Percentiles rank a stretch among this genome's conserved stretches.
Conservation (phyloP, 1,139 yeast genomes). For the Diutina neorugosa region DNA sequence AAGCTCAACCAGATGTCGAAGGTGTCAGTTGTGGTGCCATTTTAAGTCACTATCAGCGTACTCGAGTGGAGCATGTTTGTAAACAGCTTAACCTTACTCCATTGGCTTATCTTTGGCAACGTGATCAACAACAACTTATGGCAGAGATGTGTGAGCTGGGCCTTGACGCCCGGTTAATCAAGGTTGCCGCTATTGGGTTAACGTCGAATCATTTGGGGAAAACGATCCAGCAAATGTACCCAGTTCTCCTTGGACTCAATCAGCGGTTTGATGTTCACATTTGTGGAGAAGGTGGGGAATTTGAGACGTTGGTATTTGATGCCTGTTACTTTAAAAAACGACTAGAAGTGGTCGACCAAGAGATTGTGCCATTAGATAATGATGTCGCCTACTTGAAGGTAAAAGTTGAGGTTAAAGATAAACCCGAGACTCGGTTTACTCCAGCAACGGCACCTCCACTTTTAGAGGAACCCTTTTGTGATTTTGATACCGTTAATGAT, state of each 20-base stretch:
- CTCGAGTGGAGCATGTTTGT: slow-evolving; percentile 88
- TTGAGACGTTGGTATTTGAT: slow-evolving; percentile 84
- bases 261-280: slow-evolving; percentile 69
- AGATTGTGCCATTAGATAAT: slow-evolving; percentile 36
- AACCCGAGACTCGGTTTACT: slow-evolving; percentile 9
- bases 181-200: slow-evolving; percentile 89
- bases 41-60: slow-evolving; percentile 82
- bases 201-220: slow-evolving; percentile 54
- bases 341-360: slow-evolving; percentile 31
- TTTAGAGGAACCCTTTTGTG: not conserved
- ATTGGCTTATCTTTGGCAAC: slow-evolving; percentile 79
- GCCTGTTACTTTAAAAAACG: slow-evolving; percentile 66
- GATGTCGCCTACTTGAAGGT: slow-evolving; percentile 58
- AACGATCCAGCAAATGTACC: slow-evolving; percentile 48
- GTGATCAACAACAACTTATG: slow-evolving; percentile 70
- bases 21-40: slow-evolving; percentile 96
- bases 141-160: slow-evolving; percentile 64
- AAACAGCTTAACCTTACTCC: slow-evolving; percentile 54
- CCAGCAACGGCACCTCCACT: not conserved
- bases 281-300: slow-evolving; percentile 98
- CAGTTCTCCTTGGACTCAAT: slow-evolving; percentile 48
- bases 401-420: slow-evolving; percentile 29
- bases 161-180: slow-evolving; percentile 76
- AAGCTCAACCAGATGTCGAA: slow-evolving; percentile 56
- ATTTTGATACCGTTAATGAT: not conserved